Evolutionary conservation across 73 alveolate species (phyloP).

Genomic region (Paramecium octaurelia): DNA sequence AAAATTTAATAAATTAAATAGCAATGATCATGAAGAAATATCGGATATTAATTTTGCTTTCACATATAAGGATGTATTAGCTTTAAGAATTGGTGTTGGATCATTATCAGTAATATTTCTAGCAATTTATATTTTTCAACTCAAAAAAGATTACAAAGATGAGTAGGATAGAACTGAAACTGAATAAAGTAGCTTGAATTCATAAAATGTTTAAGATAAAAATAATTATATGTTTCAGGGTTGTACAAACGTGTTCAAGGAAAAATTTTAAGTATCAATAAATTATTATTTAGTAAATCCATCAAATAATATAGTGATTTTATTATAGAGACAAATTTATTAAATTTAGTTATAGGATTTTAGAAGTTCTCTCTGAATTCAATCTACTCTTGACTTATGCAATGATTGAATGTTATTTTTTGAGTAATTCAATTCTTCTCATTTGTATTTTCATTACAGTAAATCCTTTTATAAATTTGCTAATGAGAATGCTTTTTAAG

Average conservation of each 20-base stretch:
- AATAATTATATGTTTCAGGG: too few species aligned
- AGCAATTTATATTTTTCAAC: not conserved
- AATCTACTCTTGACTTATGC: not conserved
- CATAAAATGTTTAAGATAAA: not conserved
- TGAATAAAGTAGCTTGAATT: not conserved
- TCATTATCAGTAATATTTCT: not conserved
- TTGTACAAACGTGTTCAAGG: too few species aligned
- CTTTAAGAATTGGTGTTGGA: too few species aligned
- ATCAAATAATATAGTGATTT: not conserved
- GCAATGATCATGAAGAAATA: not conserved
- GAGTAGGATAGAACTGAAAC: too few species aligned
- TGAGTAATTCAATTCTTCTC: not conserved
- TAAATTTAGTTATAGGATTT: not conserved
- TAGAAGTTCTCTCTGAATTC: not conserved
- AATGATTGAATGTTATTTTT: not conserved
- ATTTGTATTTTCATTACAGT: not conserved
- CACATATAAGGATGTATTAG: not conserved
- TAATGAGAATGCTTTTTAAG: not conserved
- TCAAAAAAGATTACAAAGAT: not conserved
- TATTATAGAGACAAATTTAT: not conserved
- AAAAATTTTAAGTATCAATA: not conserved
- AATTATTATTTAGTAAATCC: not conserved
- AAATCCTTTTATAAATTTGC: not conserved
- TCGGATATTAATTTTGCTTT: not conserved
- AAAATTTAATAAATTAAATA: not conserved